Evolutionary conservation across 306 rosid genomes (phyloP).

Genomic region (Cicer chorassanicum): DNA sequence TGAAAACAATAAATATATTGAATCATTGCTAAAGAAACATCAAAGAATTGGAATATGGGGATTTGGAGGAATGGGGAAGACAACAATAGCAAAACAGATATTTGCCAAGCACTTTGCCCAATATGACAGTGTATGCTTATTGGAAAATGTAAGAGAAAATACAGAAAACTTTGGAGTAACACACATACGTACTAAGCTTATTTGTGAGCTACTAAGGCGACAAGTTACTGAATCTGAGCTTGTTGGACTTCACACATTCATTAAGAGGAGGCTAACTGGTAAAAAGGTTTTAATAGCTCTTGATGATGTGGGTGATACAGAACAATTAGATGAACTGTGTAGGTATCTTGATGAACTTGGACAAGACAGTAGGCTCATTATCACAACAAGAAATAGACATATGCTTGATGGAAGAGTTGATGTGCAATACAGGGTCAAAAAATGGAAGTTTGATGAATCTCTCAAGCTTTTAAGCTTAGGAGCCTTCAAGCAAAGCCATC

Average conservation of each 20-base stretch:
- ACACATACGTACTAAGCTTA: background rate
- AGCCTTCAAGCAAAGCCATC: conserved; percentile 29
- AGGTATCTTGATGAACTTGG: background rate
- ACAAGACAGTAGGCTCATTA: conserved; percentile 23
- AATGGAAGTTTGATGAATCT: background rate
- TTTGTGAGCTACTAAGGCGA: background rate
- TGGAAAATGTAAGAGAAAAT: conserved; percentile 29
- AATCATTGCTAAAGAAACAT: background rate
- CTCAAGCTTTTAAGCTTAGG: conserved; percentile 13
- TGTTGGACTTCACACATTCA: background rate
- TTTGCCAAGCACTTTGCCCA: conserved; percentile 6
- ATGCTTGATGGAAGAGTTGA: background rate
- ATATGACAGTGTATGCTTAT: conserved; percentile 36
- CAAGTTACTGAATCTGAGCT: background rate
- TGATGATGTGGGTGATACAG: conserved; percentile 8
- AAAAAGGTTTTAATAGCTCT: conserved; percentile 29
- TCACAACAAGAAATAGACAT: conserved; percentile 29
- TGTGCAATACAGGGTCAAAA: background rate
- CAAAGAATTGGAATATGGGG: conserved; percentile 48
- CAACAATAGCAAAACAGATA: conserved; percentile 25
- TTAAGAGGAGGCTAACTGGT: background rate
- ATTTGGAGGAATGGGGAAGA: conserved; percentile 46
- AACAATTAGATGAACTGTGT: background rate
- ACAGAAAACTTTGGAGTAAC: background rate
- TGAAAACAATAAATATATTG: background rate